A percentile compares a stretch with the other conserved stretches of the same genome.
Conservation (phyloP, 2,329 filamentous ascomycete genomes). For the Dactylellina haptotyla region DNA sequence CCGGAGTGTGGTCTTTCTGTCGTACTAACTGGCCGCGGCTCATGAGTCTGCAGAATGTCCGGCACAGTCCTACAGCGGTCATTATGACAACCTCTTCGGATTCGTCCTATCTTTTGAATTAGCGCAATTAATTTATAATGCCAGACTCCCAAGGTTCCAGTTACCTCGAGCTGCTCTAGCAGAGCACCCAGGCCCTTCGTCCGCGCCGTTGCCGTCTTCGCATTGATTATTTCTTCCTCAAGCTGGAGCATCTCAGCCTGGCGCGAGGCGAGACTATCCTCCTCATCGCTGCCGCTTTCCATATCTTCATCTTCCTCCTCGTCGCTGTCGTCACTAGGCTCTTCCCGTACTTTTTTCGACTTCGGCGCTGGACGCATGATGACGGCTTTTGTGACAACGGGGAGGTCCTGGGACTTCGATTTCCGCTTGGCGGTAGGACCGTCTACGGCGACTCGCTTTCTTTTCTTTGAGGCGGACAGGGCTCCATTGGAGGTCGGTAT, state of each 20-base stretch:
- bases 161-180: conserved; percentile 69
- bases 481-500: conserved; percentile 34
- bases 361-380: conserved; percentile 42
- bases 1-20: conserved; percentile 73
- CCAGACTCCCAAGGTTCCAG: background rate
- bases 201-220: conserved; percentile 94
- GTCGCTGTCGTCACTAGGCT: conserved; percentile 35
- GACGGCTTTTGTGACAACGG: conserved; percentile 46
- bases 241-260: conserved; percentile 76
- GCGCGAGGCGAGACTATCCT: conserved; percentile 15
- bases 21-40: conserved; percentile 76
- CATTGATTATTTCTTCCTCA: conserved; percentile 83
- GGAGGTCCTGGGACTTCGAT: conserved; percentile 31
- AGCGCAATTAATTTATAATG: background rate
- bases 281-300: conserved; percentile 31
- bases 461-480: conserved; percentile 43
- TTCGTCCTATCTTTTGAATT: conserved; percentile 60
- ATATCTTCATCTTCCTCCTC: conserved; percentile 31
- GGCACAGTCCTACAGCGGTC: conserved; percentile 82
- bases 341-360: conserved; percentile 9
- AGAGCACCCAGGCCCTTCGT: conserved; percentile 65
- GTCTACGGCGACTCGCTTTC: conserved; percentile 46
- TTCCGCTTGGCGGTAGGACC: conserved; percentile 25
- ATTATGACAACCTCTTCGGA: conserved; percentile 70
- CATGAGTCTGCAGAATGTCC: conserved; percentile 84